Evolutionary conservation across 805 yeast species (phyloP).

Genomic region (Ogataea paraovalis): DNA sequence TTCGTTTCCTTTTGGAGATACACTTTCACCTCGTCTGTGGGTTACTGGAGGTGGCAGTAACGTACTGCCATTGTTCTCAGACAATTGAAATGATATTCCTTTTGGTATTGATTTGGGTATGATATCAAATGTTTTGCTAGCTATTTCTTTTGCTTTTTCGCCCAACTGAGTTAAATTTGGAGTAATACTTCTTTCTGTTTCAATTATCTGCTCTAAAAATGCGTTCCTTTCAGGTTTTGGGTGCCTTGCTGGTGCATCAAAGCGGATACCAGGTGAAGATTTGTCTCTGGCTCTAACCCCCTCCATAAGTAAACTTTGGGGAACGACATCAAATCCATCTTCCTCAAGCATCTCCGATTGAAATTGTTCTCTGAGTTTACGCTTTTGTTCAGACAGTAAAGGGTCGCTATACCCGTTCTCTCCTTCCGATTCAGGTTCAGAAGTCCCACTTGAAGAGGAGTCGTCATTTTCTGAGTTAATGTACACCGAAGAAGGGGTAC

Average conservation of each 20-base stretch:
- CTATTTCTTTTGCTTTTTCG: conserved; percentile 25
- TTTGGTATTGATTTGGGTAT: conserved; percentile 23
- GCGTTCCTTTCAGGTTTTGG: conserved; percentile 6
- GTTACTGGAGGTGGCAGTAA: conserved; percentile 17
- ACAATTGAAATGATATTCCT: conserved; percentile 20
- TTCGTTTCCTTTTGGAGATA: conserved; percentile 1
- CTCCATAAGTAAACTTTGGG: conserved; percentile 28
- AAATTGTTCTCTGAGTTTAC: conserved; percentile 17
- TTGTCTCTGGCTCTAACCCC: conserved; percentile 6
- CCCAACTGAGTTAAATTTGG: conserved; percentile 22
- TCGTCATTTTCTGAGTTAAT: conserved; percentile 27
- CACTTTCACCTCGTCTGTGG: conserved; percentile 6
- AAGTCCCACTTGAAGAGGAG: conserved; percentile 13
- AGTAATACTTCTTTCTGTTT: conserved; percentile 16
- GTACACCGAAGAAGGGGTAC: conserved; percentile 13
- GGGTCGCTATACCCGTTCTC: conserved; percentile 4
- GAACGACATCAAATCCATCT: conserved; percentile 24
- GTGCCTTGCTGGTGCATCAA: not conserved
- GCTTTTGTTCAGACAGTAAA: conserved; percentile 15
- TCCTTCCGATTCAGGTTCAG: conserved; percentile 7
- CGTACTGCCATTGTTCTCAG: conserved; percentile 12
- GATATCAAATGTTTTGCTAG: conserved; percentile 23
- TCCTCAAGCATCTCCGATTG: conserved; percentile 25
- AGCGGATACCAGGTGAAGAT: not conserved
- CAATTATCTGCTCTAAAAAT: conserved; percentile 17